These are phyloP conservation scores for Sarcodon aspratus DNA, from an alignment of 768 basidiomycete species.

Conservation along the genomic window DNA sequence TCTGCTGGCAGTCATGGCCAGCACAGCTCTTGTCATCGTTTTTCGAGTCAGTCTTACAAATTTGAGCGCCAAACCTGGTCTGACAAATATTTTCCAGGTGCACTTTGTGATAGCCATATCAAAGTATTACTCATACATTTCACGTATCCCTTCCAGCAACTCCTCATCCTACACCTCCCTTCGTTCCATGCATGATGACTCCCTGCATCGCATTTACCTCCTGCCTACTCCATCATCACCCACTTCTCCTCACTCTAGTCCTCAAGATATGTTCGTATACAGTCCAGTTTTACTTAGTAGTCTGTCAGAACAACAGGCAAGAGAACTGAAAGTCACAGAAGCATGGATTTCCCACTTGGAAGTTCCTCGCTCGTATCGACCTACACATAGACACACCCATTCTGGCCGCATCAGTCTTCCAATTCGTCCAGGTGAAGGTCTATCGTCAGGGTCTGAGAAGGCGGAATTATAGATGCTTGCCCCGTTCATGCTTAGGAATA, in stretches of 20 bases:
- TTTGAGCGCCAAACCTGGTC: neutral
- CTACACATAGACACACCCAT: conserved; percentile 6
- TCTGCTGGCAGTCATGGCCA: conserved; percentile 42
- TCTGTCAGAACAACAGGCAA: conserved; percentile 40
- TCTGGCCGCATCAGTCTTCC: conserved; percentile 23
- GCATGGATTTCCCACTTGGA: conserved; percentile 41
- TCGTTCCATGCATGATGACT: conserved; percentile 13
- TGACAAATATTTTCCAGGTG: conserved; percentile 29
- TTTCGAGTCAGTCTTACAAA: conserved; percentile 40
- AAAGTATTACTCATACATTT: conserved; percentile 47
- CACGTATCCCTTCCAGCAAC: conserved; percentile 15
- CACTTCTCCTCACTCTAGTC: conserved; percentile 4
- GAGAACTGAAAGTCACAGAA: conserved; percentile 42
- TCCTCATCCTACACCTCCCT: conserved; percentile 12
- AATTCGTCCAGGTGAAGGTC: conserved; percentile 31
- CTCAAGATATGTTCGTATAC: conserved; percentile 37
- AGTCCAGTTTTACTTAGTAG: conserved; percentile 53
- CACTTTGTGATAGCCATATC: conserved; percentile 70
- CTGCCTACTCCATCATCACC: conserved; percentile 30
- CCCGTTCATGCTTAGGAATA: neutral
- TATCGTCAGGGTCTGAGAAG: conserved; percentile 23
- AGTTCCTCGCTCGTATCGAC: conserved; percentile 9
- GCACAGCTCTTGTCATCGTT: conserved; percentile 51
- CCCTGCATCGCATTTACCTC: conserved; percentile 52
- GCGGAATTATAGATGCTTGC: conserved; percentile 7